Conservation (phyloP, 768 basidiomycete species). For the Tricholoma hemisulphureum region DNA sequence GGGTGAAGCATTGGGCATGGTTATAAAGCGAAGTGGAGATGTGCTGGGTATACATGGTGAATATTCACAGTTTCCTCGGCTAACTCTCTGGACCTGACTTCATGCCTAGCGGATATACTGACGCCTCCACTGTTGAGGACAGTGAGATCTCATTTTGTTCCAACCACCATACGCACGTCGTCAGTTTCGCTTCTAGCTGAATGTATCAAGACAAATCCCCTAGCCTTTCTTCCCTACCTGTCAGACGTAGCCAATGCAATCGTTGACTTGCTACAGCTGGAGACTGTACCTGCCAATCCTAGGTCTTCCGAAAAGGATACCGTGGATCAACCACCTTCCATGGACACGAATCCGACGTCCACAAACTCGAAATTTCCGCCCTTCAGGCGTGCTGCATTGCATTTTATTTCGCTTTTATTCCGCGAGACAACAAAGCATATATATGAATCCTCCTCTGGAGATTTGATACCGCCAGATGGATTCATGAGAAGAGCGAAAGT, state of each 20-base stretch:
- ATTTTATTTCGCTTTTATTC: constrained; percentile 73
- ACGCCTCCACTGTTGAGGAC: constrained; percentile 70
- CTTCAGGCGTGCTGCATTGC: constrained; percentile 81
- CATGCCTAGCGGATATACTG: constrained; percentile 57
- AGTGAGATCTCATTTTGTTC: constrained; percentile 57
- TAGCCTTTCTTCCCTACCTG: constrained; percentile 63
- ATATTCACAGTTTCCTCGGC: constrained; percentile 12
- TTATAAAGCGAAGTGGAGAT: constrained; percentile 71
- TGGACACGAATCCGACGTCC: constrained; percentile 60
- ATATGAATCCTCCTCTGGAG: constrained; percentile 41
- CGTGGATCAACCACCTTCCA: constrained; percentile 27
- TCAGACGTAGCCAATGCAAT: constrained; percentile 63
- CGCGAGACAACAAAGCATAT: constrained; percentile 52
- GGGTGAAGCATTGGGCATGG: constrained; percentile 81
- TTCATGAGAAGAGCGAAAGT: constrained; percentile 51
- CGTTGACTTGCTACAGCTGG: constrained; percentile 74
- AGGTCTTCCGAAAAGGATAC: constrained; percentile 8
- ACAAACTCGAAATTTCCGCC: constrained; percentile 69
- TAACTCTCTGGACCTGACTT: constrained; percentile 1
- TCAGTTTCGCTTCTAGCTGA: constrained; percentile 65
- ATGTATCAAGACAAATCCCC: constrained; percentile 61
- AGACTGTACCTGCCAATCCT: constrained; percentile 39
- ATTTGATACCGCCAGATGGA: constrained; percentile 31
- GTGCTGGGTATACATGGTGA: constrained; percentile 68
- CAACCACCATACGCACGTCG: constrained; percentile 69